phyloP scores from a whole-genome alignment of 768 basidiomycete species.

The Punctularia strigosozonata region DNA sequence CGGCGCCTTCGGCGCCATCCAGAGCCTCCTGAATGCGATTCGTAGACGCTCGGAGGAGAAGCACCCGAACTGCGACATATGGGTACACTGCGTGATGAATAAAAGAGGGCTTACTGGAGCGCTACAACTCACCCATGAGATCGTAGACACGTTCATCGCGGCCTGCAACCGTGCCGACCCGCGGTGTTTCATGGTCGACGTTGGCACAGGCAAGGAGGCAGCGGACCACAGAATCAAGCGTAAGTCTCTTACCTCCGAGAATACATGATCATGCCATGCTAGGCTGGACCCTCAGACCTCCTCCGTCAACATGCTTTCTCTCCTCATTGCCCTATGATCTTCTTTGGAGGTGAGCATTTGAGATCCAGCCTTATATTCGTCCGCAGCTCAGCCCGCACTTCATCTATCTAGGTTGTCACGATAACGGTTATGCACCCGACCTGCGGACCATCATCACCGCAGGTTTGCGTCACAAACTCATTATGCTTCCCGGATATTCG shows the following conservation, averaged over 20 bases:
- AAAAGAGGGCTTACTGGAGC: constrained; percentile 47
- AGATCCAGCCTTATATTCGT: constrained; percentile 2
- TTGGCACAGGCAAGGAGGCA: constrained; percentile 60
- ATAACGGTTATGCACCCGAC: constrained; percentile 56
- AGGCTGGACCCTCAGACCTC: no score
- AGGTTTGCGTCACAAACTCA: constrained; percentile 51
- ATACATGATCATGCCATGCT: not conserved
- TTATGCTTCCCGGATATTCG: constrained; percentile 50
- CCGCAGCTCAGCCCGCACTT: no score
- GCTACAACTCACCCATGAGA: constrained; percentile 24
- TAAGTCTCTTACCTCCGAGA: constrained; percentile 13
- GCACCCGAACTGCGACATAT: constrained; percentile 32
- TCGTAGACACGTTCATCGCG: constrained; percentile 45
- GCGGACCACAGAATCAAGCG: constrained; percentile 71
- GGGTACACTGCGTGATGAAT: constrained; percentile 56
- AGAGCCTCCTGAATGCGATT: constrained; percentile 26
- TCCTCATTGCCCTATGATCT: no score
- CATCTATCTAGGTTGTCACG: constrained; percentile 44
- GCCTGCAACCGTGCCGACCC: constrained; percentile 64
- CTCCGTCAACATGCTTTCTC: no score
- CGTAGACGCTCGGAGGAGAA: no score
- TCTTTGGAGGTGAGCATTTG: constrained; percentile 45
- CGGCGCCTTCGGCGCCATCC: constrained; percentile 47
- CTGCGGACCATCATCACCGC: constrained; percentile 55
- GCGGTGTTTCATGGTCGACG: constrained; percentile 59